A percentile compares a stretch with the other conserved stretches of the same genome.
These are phyloP conservation scores for Fomitopsis serialis DNA, from an alignment of 768 basidiomycete species.

Conservation along the genomic window DNA sequence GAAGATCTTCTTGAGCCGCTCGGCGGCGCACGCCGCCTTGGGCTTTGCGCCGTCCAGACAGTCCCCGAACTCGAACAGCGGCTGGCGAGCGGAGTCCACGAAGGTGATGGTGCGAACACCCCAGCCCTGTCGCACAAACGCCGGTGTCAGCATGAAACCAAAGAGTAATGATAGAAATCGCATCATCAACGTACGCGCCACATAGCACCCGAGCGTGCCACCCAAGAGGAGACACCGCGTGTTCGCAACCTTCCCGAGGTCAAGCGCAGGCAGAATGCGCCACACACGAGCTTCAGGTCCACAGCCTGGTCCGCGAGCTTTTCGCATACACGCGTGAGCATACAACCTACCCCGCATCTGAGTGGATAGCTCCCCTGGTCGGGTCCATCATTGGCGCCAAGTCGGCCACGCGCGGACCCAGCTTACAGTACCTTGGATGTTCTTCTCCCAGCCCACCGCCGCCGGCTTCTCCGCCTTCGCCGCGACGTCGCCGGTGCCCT, in stretches of 20 bases:
- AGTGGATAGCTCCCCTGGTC: constrained; percentile 41
- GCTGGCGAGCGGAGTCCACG: constrained; percentile 90
- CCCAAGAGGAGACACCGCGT: constrained; percentile 86
- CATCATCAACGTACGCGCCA: constrained; percentile 86
- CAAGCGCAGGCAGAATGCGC: constrained; percentile 86
- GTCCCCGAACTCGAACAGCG: constrained; percentile 93
- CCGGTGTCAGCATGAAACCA: too few species aligned
- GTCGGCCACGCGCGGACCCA: constrained; percentile 84
- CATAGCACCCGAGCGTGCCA: too few species aligned
- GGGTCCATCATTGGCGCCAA: constrained; percentile 99
- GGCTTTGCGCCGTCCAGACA: too few species aligned
- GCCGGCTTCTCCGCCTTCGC: too few species aligned
- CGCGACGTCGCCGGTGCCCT: too few species aligned
- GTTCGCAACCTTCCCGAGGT: constrained; percentile 79
- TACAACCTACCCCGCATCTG: neutral
- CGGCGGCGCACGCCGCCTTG: too few species aligned
- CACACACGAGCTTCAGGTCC: constrained; percentile 98
- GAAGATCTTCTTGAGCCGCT: too few species aligned
- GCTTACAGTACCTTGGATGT: too few species aligned
- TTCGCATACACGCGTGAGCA: neutral
- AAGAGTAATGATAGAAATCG: neutral
- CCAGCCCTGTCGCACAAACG: constrained; percentile 77
- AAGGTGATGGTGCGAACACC: constrained; percentile 92
- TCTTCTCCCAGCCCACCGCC: too few species aligned
- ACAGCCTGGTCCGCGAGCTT: constrained; percentile 95